A percentile compares a stretch with the other conserved stretches of the same genome.
Conservation (phyloP, 2,329 filamentous ascomycete genomes). For the Pezicula carpinea region DNA sequence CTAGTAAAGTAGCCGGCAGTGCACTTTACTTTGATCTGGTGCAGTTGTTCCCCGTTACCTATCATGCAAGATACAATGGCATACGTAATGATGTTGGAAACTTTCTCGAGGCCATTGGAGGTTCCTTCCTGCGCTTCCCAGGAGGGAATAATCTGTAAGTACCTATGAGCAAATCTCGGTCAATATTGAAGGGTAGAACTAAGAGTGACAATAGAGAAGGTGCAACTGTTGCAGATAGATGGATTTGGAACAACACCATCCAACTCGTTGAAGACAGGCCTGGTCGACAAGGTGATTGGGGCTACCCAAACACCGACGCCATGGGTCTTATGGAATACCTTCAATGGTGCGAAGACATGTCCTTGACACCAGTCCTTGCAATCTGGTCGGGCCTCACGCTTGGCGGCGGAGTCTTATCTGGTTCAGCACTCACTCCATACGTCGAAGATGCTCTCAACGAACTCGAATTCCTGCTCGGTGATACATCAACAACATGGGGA, state of each 20-base stretch:
- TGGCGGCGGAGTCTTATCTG: constrained; percentile 32
- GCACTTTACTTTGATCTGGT: constrained; percentile 50
- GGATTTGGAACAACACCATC: constrained; percentile 35
- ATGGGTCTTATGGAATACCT: constrained; percentile 25
- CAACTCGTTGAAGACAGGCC: constrained; percentile 31
- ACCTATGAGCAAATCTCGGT: constrained; percentile 18
- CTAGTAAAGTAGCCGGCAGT: constrained; percentile 25
- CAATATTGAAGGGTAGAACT: constrained; percentile 21
- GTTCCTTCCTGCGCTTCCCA: constrained; percentile 56
- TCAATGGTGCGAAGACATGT: constrained; percentile 40
- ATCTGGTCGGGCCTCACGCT: constrained; percentile 42
- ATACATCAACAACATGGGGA: constrained; percentile 36
- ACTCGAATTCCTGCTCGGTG: constrained; percentile 45
- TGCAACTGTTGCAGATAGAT: constrained; percentile 17
- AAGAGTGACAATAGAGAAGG: constrained; percentile 26
- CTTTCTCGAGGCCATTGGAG: constrained; percentile 44
- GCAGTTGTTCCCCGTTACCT: constrained; percentile 55
- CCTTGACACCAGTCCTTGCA: constrained; percentile 39
- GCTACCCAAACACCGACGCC: constrained; percentile 37
- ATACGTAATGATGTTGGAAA: constrained; percentile 50
- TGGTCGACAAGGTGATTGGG: constrained; percentile 36
- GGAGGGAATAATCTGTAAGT: constrained; percentile 56
- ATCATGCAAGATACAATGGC: constrained; percentile 51
- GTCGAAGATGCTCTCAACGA: constrained; percentile 44
- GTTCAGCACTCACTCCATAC: constrained; percentile 36